Evolutionary conservation across 2,329 filamentous ascomycete species (phyloP).

Genomic region (Trematosphaeria pertusa): DNA sequence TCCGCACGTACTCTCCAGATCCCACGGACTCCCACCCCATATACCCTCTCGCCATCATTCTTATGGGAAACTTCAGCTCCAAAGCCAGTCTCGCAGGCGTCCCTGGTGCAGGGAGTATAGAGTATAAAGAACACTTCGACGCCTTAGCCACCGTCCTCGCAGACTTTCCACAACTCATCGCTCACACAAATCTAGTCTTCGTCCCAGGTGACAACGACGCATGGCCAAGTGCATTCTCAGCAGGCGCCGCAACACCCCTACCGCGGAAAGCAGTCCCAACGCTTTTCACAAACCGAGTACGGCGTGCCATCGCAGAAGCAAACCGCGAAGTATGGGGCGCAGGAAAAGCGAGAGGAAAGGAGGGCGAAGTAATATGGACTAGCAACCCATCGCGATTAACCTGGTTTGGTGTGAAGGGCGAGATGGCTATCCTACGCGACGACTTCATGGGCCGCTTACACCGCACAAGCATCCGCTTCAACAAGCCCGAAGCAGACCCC

Average conservation of each 20-base stretch:
- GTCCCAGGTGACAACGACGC: conserved; percentile 96
- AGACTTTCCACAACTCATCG: conserved; percentile 82
- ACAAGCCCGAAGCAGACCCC: conserved; percentile 52
- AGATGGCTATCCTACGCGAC: conserved; percentile 86
- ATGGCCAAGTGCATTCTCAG: conserved; percentile 88
- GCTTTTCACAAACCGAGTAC: conserved; percentile 86
- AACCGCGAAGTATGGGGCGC: conserved; percentile 70
- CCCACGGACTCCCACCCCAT: conserved; percentile 64
- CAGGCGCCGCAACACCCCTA: conserved; percentile 73
- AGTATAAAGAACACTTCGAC: conserved; percentile 97
- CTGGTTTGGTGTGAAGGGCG: conserved; percentile 86
- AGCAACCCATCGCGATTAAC: conserved; percentile 83
- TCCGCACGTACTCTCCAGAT: conserved; percentile 70
- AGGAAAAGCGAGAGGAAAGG: conserved; percentile 52
- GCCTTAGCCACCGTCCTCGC: conserved; percentile 80
- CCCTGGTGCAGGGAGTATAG: conserved; percentile 80
- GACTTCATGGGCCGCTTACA: conserved; percentile 82
- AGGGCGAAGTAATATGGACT: conserved; percentile 84
- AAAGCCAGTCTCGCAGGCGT: conserved; percentile 66
- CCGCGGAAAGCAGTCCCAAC: conserved; percentile 79
- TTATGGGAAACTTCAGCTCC: conserved; percentile 83
- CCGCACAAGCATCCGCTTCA: conserved; percentile 76
- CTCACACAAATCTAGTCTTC: conserved; percentile 84
- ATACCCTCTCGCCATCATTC: conserved; percentile 78
- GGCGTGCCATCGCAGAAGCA: conserved; percentile 78